phyloP scores from a whole-genome alignment of 345 rosid species.

The Raphanus sativus region DNA sequence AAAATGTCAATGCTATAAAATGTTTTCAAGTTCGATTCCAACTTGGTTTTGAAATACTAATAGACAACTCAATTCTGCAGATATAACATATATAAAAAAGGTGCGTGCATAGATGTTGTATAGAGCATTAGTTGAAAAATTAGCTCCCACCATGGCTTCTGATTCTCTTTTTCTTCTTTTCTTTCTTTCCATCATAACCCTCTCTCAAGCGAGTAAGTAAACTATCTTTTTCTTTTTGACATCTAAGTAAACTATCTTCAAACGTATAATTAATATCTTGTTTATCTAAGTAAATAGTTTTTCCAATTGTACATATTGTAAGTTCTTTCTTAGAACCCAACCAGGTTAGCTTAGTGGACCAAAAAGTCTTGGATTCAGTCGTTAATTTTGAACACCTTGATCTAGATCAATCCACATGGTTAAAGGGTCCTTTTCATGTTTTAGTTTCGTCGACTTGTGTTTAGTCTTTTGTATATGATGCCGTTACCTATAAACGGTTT shows the following conservation, averaged over 20 bases:
- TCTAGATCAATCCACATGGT: not conserved
- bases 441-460: not conserved
- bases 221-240: not conserved
- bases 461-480: not conserved
- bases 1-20: slow-evolving; percentile 5
- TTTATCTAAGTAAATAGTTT: not conserved
- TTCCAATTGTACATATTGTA: not conserved
- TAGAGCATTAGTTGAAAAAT: not conserved
- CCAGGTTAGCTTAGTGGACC: not conserved
- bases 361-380: not conserved
- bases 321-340: not conserved
- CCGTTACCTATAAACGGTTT: not conserved
- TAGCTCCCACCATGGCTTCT: slow-evolving; percentile 14
- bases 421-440: not conserved
- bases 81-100: not conserved
- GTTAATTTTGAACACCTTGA: not conserved
- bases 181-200: slow-evolving; percentile 2
- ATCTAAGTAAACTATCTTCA: slow-evolving; percentile 7
- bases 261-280: not conserved
- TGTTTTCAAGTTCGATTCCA: not conserved
- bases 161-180: slow-evolving; percentile 5
- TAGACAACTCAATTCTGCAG: not conserved
- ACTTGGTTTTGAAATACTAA: slow-evolving; percentile 6
- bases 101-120: not conserved
- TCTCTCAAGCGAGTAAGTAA: slow-evolving; percentile 29